Conservation (phyloP, 2,329 filamentous ascomycete genomes). For the Tolypocladium amazonense region DNA sequence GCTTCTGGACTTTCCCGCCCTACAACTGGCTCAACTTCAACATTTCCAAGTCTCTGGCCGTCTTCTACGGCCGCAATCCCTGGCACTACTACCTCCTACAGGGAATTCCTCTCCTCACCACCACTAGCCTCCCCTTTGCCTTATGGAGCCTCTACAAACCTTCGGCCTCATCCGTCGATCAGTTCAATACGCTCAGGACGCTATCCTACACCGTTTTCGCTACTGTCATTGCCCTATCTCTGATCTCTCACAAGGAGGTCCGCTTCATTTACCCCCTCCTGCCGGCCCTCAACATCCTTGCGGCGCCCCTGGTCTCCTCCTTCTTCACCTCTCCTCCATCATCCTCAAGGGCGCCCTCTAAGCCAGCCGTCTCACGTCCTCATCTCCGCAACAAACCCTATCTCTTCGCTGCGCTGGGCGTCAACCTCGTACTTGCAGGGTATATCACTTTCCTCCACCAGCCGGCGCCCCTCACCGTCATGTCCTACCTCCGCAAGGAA, state of each 20-base stretch:
- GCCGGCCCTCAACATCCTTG: constrained; percentile 73
- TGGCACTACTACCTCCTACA: constrained; percentile 92
- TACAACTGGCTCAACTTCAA: constrained; percentile 87
- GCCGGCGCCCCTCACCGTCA: constrained; percentile 64
- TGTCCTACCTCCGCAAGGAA: constrained; percentile 63
- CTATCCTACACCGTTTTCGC: constrained; percentile 48
- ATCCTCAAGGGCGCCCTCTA: constrained; percentile 14
- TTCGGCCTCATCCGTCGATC: constrained; percentile 19
- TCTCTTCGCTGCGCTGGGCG: constrained; percentile 45
- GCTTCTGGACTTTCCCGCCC: constrained; percentile 78
- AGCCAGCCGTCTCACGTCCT: constrained; percentile 13
- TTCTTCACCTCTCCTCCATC: constrained; percentile 46
- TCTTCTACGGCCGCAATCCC: constrained; percentile 86
- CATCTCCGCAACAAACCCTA: constrained; percentile 41
- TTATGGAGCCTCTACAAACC: constrained; percentile 50
- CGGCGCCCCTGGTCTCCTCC: constrained; percentile 52
- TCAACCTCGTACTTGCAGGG: constrained; percentile 60
- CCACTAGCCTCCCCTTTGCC: constrained; percentile 70
- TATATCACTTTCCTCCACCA: constrained; percentile 75
- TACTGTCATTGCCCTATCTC: constrained; percentile 54
- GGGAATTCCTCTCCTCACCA: constrained; percentile 78
- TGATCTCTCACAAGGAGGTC: constrained; percentile 91
- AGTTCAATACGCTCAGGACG: constrained; percentile 22
- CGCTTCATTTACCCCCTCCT: constrained; percentile 93
- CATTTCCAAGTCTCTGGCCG: constrained; percentile 71